A percentile compares a stretch with the other conserved stretches of the same genome.
Evolutionary conservation across 176 grass and related monocot species (phyloP).

Genomic region (Musa troglodytarum): DNA sequence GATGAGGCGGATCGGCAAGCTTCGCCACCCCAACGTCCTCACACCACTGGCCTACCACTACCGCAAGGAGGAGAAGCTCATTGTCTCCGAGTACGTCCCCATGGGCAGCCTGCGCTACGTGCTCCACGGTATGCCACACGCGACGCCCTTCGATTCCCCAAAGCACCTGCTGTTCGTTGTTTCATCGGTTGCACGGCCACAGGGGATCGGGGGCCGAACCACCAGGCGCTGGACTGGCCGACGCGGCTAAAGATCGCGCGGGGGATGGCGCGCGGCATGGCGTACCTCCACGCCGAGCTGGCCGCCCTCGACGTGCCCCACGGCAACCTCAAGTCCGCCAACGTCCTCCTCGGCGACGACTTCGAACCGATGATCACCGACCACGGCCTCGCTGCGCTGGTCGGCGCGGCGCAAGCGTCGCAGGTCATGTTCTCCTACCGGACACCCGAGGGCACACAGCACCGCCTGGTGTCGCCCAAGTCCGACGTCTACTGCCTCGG

Average conservation of each 20-base stretch:
- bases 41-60: slow-evolving; percentile 24
- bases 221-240: slow-evolving; percentile 35
- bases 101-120: neutral
- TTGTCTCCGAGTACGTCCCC: slow-evolving; percentile 19
- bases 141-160: neutral
- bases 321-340: slow-evolving; percentile 73
- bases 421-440: slow-evolving; percentile 58
- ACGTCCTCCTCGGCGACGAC: slow-evolving; percentile 46
- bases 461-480: slow-evolving; percentile 24
- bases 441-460: slow-evolving; percentile 35
- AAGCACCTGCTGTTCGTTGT: neutral
- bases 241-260: slow-evolving; percentile 35
- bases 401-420: slow-evolving; percentile 36
- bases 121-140: slow-evolving; percentile 3
- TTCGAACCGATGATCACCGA: slow-evolving; percentile 45
- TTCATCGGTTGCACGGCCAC: neutral
- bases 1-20: slow-evolving; percentile 10
- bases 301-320: slow-evolving; percentile 44
- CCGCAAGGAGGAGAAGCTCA: slow-evolving; percentile 29
- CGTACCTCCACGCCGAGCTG: slow-evolving; percentile 50
- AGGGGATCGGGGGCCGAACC: slow-evolving; percentile 45
- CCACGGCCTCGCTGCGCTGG: slow-evolving; percentile 45
- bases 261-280: slow-evolving; percentile 38
- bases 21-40: slow-evolving; percentile 20
- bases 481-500: slow-evolving; percentile 82